phyloP scores from a whole-genome alignment of 1,284 basidiomycete genomes.

The Athelia psychrophila region DNA sequence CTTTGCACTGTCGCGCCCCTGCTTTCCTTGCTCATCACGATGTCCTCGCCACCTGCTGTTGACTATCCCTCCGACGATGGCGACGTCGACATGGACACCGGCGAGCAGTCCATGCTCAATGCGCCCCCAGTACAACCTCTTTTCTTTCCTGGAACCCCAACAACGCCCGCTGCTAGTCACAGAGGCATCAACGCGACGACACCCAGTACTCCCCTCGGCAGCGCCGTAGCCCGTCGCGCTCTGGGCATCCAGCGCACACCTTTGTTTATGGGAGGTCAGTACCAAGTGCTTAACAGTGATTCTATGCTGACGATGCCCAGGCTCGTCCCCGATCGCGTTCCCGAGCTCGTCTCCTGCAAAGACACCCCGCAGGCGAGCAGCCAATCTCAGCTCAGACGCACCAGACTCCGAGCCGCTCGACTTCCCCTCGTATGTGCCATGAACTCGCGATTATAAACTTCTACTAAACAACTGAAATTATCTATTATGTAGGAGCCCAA shows the following conservation, averaged over 20 bases:
- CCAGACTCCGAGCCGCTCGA: slow-evolving; percentile 60
- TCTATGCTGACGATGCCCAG: slow-evolving; percentile 22
- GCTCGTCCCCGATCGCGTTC: slow-evolving; percentile 70
- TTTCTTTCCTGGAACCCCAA: slow-evolving; percentile 62
- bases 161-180: slow-evolving; percentile 49
- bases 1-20: no score
- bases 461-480: no score
- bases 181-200: slow-evolving; percentile 25
- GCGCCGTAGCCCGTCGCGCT: slow-evolving; percentile 56
- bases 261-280: slow-evolving; percentile 45
- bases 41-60: slow-evolving; percentile 69
- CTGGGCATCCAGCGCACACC: slow-evolving; percentile 57
- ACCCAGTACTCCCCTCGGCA: slow-evolving; percentile 44
- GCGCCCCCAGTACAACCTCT: slow-evolving; percentile 47
- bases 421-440: slow-evolving; percentile 51
- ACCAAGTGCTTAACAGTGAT: not conserved
- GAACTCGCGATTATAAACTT: slow-evolving; percentile 1
- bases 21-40: slow-evolving; percentile 18
- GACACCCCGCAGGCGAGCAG: slow-evolving; percentile 35
- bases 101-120: slow-evolving; percentile 42
- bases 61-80: slow-evolving; percentile 60
- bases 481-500: slow-evolving; percentile 24
- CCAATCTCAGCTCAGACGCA: slow-evolving; percentile 18
- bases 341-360: slow-evolving; percentile 67
- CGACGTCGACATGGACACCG: slow-evolving; percentile 53